Evolutionary conservation across 768 basidiomycete genomes (phyloP).

Genomic region (Punctularia strigosozonata): DNA sequence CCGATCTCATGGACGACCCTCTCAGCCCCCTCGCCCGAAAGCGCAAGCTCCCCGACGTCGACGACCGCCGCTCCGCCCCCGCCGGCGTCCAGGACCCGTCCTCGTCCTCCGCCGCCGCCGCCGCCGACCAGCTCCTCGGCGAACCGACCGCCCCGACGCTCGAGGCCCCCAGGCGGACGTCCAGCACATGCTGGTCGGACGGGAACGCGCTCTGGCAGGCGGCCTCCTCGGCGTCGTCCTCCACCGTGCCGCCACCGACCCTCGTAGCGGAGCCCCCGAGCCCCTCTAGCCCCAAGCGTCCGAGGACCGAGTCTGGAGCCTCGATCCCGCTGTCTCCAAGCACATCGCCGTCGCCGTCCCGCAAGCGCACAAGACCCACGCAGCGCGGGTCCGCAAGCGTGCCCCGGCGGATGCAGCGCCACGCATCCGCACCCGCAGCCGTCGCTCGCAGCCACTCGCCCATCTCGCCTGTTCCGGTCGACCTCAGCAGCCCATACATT

Average conservation of each 20-base stretch:
- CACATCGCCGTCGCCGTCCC: not conserved
- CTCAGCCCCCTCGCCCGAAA: conserved; percentile 42
- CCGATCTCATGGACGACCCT: conserved; percentile 45
- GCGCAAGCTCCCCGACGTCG: conserved; percentile 53
- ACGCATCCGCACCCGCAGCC: conserved; percentile 22
- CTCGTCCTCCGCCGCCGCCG: conserved; percentile 17
- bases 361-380: conserved; percentile 21
- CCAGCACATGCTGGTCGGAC: not conserved
- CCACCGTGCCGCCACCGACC: not conserved
- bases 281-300: not conserved
- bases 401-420: conserved; percentile 8
- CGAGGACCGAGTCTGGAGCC: not conserved
- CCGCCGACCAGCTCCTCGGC: conserved; percentile 10
- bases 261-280: no score
- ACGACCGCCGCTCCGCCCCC: conserved; percentile 21
- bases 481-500: conserved; percentile 39
- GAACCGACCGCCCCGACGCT: not conserved
- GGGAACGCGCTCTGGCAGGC: not conserved
- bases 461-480: conserved; percentile 21
- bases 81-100: conserved; percentile 8
- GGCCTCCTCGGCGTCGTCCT: not conserved
- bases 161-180: not conserved
- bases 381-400: not conserved
- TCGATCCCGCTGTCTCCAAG: not conserved
- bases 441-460: conserved; percentile 18